Evolutionary conservation across 306 rosid species (phyloP).

Genomic region (Prunus armeniaca): DNA sequence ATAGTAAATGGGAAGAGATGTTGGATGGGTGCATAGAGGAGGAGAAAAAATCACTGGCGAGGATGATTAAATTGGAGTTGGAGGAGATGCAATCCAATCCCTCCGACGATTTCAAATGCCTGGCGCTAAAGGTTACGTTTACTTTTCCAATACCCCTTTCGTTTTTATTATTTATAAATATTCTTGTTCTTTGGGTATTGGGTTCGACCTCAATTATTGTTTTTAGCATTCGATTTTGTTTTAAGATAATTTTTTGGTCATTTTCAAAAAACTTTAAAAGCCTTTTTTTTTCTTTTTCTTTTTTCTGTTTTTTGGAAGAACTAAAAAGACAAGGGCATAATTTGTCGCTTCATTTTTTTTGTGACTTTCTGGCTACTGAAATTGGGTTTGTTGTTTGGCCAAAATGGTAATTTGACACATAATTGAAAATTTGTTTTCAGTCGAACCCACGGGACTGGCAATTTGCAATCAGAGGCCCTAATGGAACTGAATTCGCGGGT

Average conservation of each 20-base stretch:
- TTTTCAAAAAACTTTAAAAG: too few relatives aligned
- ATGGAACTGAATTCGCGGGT: conserved; percentile 73
- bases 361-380: too few relatives aligned
- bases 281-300: too few relatives aligned
- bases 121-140: conserved; percentile 67
- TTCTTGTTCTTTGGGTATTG: background rate
- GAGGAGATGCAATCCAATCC: conserved; percentile 33
- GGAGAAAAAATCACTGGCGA: background rate
- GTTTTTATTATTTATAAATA: background rate
- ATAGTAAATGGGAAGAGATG: fast-evolving
- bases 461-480: conserved; percentile 73
- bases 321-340: too few relatives aligned
- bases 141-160: too few relatives aligned
- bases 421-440: conserved; percentile 32
- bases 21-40: too few relatives aligned
- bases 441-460: conserved; percentile 86
- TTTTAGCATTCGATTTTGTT: too few relatives aligned
- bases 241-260: too few relatives aligned
- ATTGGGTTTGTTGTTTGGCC: too few relatives aligned
- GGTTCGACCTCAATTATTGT: background rate
- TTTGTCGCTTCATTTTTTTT: too few relatives aligned
- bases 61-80: conserved; percentile 68
- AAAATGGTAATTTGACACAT: background rate
- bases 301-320: too few relatives aligned
- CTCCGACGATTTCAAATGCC: background rate